These are phyloP conservation scores for Uncinocarpus reesii DNA, from an alignment of 2,329 filamentous ascomycete species.

Conservation along the genomic window DNA sequence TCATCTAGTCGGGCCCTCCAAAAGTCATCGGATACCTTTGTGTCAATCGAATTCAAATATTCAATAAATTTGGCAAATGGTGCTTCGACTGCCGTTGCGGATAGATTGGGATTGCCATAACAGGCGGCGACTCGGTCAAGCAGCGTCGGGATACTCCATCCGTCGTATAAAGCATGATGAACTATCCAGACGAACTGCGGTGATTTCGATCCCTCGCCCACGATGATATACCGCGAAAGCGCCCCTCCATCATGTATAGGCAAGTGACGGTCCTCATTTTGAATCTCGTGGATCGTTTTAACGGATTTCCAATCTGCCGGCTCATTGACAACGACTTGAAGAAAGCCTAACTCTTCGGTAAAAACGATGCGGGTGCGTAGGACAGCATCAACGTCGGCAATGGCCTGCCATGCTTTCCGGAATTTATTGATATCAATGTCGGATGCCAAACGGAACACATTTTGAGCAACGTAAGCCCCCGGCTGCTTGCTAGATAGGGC, in stretches of 20 bases:
- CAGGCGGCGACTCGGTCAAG: constrained; percentile 16
- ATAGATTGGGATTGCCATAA: constrained; percentile 13
- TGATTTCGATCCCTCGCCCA: constrained; percentile 12
- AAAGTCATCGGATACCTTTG: constrained; percentile 14
- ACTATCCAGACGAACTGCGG: constrained; percentile 32
- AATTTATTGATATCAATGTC: constrained; percentile 28
- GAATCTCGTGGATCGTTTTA: constrained; percentile 12
- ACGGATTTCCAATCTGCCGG: constrained; percentile 18
- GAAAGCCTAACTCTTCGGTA: constrained; percentile 19
- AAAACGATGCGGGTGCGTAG: constrained; percentile 34
- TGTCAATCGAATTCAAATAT: constrained; percentile 17
- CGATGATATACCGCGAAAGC: constrained; percentile 22
- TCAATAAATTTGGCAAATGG: constrained; percentile 21
- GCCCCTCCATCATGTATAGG: constrained; percentile 24
- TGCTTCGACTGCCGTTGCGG: neutral
- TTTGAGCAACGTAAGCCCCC: constrained; percentile 35
- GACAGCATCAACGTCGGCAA: constrained; percentile 29
- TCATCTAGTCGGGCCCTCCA: constrained; percentile 17
- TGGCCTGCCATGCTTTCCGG: constrained; percentile 31
- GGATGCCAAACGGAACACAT: constrained; percentile 25
- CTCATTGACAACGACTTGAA: constrained; percentile 25
- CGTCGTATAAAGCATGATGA: constrained; percentile 39
- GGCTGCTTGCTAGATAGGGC: constrained; percentile 30
- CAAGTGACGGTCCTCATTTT: constrained; percentile 11
- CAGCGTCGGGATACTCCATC: constrained; percentile 22